Conservation (phyloP, 768 basidiomycete genomes). For the Pleurotus sapidus region DNA sequence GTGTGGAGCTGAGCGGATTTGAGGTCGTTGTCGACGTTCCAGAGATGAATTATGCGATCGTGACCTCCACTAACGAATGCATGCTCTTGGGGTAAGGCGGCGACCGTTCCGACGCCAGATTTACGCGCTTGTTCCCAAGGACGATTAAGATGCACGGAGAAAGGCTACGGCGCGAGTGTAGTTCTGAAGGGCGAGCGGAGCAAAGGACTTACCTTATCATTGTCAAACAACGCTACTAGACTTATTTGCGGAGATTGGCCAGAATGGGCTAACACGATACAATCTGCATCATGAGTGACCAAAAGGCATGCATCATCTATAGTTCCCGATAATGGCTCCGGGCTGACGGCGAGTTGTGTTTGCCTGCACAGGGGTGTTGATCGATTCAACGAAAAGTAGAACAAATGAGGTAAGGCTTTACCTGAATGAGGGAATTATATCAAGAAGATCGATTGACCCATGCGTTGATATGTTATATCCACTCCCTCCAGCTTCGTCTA, state of each 20-base stretch:
- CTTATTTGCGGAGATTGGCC: conserved; percentile 33
- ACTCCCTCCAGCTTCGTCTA: conserved; percentile 8
- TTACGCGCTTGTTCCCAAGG: conserved; percentile 33
- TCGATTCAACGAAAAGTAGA: background rate
- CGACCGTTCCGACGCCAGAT: conserved; percentile 38
- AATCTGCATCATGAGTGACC: conserved; percentile 15
- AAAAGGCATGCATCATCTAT: conserved; percentile 44
- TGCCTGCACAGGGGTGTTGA: background rate
- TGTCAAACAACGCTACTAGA: conserved; percentile 13
- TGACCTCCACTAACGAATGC: conserved; percentile 49
- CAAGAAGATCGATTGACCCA: conserved; percentile 30
- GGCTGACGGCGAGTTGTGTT: background rate
- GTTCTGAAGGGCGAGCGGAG: background rate
- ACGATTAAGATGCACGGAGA: conserved; percentile 15
- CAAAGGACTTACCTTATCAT: conserved; percentile 19
- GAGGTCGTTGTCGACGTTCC: conserved; percentile 35
- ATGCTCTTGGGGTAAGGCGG: conserved; percentile 35
- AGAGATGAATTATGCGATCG: conserved; percentile 46
- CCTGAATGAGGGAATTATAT: conserved; percentile 20
- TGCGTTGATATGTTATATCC: conserved; percentile 34
- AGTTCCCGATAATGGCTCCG: background rate
- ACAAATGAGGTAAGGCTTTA: conserved; percentile 5
- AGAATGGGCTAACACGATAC: conserved; percentile 35
- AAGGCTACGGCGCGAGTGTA: conserved; percentile 5
- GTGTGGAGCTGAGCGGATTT: conserved; percentile 24